Conservation (phyloP, 2,329 filamentous ascomycete genomes). For the Phaeomoniella chlamydospora region DNA sequence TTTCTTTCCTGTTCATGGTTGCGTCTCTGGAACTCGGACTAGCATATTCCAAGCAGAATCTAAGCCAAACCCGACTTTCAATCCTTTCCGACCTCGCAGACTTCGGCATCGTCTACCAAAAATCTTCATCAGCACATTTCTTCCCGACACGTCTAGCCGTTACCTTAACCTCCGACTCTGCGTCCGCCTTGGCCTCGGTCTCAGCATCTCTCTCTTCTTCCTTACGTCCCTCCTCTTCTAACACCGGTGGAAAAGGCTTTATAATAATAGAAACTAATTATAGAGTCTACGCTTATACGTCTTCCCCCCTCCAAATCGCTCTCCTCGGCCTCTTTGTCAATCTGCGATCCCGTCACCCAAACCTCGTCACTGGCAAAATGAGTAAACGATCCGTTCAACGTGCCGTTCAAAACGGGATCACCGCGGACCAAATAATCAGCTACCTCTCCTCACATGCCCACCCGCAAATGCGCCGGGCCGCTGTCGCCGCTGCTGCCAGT, state of each 20-base stretch:
- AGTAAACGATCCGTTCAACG: constrained; percentile 77
- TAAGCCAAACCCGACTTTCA: constrained; percentile 67
- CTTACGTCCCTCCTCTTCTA: constrained; percentile 20
- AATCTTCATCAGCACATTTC: constrained; percentile 36
- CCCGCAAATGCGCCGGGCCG: constrained; percentile 71
- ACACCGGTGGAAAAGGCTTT: constrained; percentile 31
- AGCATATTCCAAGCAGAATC: constrained; percentile 73
- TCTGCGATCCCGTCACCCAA: constrained; percentile 80
- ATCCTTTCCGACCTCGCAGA: constrained; percentile 86
- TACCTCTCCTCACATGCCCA: constrained; percentile 89
- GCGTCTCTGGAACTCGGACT: constrained; percentile 84
- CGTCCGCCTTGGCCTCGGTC: constrained; percentile 54
- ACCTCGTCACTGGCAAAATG: constrained; percentile 83
- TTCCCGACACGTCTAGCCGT: constrained; percentile 92
- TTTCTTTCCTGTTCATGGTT: constrained; percentile 91
- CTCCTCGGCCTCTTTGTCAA: constrained; percentile 82
- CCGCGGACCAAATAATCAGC: constrained; percentile 83
- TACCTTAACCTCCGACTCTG: constrained; percentile 69
- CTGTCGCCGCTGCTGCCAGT: constrained; percentile 24
- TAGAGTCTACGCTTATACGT: constrained; percentile 91
- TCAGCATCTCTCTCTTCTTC: constrained; percentile 56
- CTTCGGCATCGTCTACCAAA: constrained; percentile 72
- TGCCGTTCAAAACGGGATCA: constrained; percentile 83
- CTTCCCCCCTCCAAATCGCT: constrained; percentile 83
- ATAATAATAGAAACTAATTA: constrained; percentile 98